Evolutionary conservation across 495 filamentous ascomycete genomes (phyloP), one percentile per base, ranked within the genome.

Genomic region (Pyronema omphalodes): DNA sequence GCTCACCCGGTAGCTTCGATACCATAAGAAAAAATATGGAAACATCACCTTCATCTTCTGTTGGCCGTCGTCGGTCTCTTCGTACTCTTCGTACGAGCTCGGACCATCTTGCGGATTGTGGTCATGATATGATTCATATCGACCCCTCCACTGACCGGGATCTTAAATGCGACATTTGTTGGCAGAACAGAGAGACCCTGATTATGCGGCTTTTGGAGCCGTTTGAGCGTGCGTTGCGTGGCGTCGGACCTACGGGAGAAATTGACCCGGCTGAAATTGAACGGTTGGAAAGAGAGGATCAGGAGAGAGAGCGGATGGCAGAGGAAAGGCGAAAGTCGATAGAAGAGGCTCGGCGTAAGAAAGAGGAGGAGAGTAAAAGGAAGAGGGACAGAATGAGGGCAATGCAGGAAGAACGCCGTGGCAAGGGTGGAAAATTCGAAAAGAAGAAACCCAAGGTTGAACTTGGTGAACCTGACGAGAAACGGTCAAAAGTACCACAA

Each of bases 201-300:
- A 63, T 63, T n/a, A 44, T 59, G 57, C 57, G 60, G 12, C 56
- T 63, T 34, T 58, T 63, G 14, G 61, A 59, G 44, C 60, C 60
- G 39, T 63, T 63, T 36, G 54, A 59, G 50, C 56, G 55, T 50
- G 60, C 60, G 19, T 48, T 63, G 23, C 44, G 54, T 57, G 6
- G 57, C 59, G 63, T 58, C 63, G 73, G 70, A 71, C 71, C 71
- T 74, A 74, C 73, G 75, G 73, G 75, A 66, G 73, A 36, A 34
- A 19, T 50, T 34, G 47, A 50, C 3, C 47, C 18, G 3, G 47
- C 34, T 4, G 47, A 50, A 8, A 9, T 50, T 9, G 19, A 34
- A 12, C 8, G 29, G 11, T 19, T 47, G 3, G 12, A 19, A 9
- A 19, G 23, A 34, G 47, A 50, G 36, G 23, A 36, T 23, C 23